phyloP scores from a whole-genome alignment of 2,329 filamentous ascomycete species.

The Aspergillus versicolor region DNA sequence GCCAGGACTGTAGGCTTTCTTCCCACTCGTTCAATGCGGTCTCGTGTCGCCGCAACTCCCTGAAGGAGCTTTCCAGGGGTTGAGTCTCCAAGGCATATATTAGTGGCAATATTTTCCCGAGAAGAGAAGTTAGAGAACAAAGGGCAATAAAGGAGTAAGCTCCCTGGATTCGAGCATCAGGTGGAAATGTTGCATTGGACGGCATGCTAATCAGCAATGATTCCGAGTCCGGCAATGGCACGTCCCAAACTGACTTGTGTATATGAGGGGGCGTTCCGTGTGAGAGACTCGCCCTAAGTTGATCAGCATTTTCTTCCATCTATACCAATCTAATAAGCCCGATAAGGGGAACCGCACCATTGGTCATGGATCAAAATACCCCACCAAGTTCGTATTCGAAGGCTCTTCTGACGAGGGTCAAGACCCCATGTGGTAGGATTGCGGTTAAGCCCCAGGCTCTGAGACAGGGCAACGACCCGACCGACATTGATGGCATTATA shows the following conservation, averaged over 20 bases:
- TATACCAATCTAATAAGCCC: background rate
- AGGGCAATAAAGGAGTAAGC: constrained; percentile 6
- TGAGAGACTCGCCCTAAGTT: constrained; percentile 4
- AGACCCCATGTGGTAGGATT: constrained; percentile 6
- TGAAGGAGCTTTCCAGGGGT: background rate
- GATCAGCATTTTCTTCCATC: background rate
- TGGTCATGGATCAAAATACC: constrained; percentile 9
- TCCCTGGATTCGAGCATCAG: background rate
- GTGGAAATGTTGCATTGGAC: background rate
- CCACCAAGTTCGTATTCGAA: constrained; percentile 9
- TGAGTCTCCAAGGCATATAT: constrained; percentile 3
- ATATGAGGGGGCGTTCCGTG: constrained; percentile 8
- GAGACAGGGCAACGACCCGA: constrained; percentile 1
- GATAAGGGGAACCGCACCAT: background rate
- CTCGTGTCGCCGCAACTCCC: constrained; percentile 3
- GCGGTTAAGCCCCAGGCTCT: constrained; percentile 7
- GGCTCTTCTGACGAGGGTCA: constrained; percentile 7
- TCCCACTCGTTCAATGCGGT: constrained; percentile 9
- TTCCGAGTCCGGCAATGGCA: constrained; percentile 1
- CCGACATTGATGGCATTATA: constrained; percentile 11
- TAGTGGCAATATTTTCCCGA: constrained; percentile 3
- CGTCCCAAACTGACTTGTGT: constrained; percentile 5
- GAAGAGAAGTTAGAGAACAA: constrained; percentile 4
- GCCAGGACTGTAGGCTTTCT: constrained; percentile 1
- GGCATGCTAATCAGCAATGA: background rate